Evolutionary conservation across 805 yeast genomes (phyloP).

Genomic region (Candida silvicultrix): DNA sequence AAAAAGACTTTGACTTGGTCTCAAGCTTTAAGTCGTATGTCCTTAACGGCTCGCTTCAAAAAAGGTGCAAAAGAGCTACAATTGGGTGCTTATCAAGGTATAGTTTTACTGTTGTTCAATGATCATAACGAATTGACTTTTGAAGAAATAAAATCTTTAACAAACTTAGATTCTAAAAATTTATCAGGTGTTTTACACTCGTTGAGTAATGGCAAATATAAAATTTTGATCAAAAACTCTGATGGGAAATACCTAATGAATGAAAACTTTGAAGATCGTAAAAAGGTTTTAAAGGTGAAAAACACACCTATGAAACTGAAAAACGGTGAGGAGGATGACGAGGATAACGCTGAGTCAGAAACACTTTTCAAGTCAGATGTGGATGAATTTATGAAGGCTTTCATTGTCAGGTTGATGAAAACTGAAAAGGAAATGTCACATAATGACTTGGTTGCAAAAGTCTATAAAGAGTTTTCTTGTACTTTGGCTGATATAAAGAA

Average conservation of each 20-base stretch:
- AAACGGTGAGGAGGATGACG: slow-evolving; percentile 7
- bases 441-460: slow-evolving; percentile 7
- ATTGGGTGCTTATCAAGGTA: slow-evolving; percentile 14
- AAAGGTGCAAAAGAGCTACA: slow-evolving; percentile 14
- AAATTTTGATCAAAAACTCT: slow-evolving; percentile 9
- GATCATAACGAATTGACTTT: slow-evolving; percentile 9
- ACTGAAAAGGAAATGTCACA: slow-evolving; percentile 6
- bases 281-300: slow-evolving; percentile 9
- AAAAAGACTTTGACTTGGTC: slow-evolving; percentile 14
- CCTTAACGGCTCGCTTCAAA: slow-evolving; percentile 9
- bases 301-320: slow-evolving; percentile 15
- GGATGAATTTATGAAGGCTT: slow-evolving; percentile 13
- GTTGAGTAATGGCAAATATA: slow-evolving; percentile 15
- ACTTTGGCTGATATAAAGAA: slow-evolving; percentile 6
- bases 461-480: slow-evolving; percentile 4
- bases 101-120: slow-evolving; percentile 15
- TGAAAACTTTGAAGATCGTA: slow-evolving; percentile 12
- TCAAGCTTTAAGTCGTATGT: slow-evolving; percentile 17
- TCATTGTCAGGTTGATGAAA: slow-evolving; percentile 16
- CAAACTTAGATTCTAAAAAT: slow-evolving; percentile 10
- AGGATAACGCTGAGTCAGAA: not conserved
- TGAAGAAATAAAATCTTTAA: slow-evolving; percentile 6
- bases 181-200: slow-evolving; percentile 17
- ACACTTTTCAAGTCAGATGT: slow-evolving; percentile 1
- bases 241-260: slow-evolving; percentile 10